phyloP scores from a whole-genome alignment of 106 monocot genomes.

The Dioscorea alata region DNA sequence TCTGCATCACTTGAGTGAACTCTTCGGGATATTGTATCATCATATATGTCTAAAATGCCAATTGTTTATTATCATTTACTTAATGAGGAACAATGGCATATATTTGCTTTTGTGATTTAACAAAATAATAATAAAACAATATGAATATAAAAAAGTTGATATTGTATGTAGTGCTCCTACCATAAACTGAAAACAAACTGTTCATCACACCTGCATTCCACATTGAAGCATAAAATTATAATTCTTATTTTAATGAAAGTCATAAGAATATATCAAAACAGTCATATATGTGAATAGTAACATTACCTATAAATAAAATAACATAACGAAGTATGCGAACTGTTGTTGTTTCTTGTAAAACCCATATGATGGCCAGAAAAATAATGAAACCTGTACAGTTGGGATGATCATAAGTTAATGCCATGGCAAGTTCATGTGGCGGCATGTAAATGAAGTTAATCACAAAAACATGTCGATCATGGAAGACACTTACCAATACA shows the following conservation, averaged over 20 bases:
- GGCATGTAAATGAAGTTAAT: not conserved
- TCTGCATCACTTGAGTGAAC: constrained; percentile 75
- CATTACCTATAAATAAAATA: constrained; percentile 62
- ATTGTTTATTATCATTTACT: not conserved
- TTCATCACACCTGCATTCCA: constrained; percentile 67
- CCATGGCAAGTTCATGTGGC: not conserved
- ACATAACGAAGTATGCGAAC: constrained; percentile 72
- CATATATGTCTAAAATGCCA: constrained; percentile 56
- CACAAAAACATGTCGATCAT: not conserved
- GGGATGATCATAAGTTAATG: not conserved
- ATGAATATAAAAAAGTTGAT: not conserved
- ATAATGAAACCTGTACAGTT: constrained; percentile 71
- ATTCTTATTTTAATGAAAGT: too few species aligned
- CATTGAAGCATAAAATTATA: constrained; percentile 2
- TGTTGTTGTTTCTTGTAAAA: constrained; percentile 75
- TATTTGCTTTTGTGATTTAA: not conserved
- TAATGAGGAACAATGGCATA: not conserved
- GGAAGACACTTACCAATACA: constrained; percentile 48
- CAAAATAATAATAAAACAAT: not conserved
- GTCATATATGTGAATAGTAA: too few species aligned
- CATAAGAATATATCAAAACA: too few species aligned
- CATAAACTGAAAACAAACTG: constrained; percentile 80
- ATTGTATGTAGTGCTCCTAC: constrained; percentile 17
- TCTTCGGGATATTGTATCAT: constrained; percentile 74
- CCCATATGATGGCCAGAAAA: constrained; percentile 71